Evolutionary conservation across 208 protist species (phyloP).

Genomic region (Acanthamoeba rhysodes): DNA sequence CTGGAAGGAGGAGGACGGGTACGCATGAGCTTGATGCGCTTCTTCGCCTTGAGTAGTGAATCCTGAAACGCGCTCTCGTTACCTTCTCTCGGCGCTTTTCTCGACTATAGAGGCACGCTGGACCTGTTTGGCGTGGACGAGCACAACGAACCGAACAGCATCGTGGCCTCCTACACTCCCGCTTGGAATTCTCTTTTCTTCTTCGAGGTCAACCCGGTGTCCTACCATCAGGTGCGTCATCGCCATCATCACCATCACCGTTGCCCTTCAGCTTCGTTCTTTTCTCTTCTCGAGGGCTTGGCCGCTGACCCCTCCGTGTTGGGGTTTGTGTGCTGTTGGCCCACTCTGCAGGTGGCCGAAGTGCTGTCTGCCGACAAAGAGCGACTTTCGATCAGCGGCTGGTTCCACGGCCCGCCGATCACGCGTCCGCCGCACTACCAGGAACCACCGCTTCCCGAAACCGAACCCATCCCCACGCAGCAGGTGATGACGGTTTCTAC

Average conservation of each 20-base stretch:
- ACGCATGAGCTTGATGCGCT: background rate
- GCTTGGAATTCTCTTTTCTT: slow-evolving; percentile 59
- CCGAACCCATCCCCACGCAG: background rate
- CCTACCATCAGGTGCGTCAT: background rate
- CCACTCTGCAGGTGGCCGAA: background rate
- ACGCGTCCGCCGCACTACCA: background rate
- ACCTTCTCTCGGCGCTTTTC: background rate
- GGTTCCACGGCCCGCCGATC: slow-evolving; percentile 52
- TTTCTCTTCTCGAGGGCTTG: no score
- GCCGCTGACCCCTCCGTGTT: background rate
- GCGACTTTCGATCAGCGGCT: slow-evolving; percentile 53
- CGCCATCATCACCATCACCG: background rate
- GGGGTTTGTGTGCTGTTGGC: background rate
- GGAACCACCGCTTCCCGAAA: slow-evolving; percentile 21
- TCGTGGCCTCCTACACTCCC: slow-evolving; percentile 15
- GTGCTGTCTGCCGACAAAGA: slow-evolving; percentile 30
- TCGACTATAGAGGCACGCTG: background rate
- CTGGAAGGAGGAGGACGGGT: slow-evolving; percentile 38
- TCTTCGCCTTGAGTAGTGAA: background rate
- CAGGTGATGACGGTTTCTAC: background rate
- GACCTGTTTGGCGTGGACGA: slow-evolving; percentile 47
- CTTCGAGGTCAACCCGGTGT: slow-evolving; percentile 43
- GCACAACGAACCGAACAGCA: slow-evolving; percentile 20
- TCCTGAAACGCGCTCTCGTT: background rate
- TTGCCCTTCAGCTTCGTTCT: background rate